Evolutionary conservation across 306 rosid genomes (phyloP).

Genomic region (Quercus parvula): DNA sequence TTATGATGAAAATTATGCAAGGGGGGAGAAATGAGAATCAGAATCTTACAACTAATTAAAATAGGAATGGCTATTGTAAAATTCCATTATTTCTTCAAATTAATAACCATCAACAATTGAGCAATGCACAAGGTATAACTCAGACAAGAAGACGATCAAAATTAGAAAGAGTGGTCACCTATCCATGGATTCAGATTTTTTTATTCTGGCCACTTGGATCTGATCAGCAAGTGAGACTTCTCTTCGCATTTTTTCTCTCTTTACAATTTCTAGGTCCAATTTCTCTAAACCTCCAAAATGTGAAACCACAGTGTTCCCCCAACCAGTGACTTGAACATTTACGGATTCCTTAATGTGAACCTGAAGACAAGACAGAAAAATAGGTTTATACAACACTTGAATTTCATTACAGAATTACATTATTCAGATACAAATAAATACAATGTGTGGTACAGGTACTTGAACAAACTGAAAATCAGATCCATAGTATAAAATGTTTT

Average conservation of each 20-base stretch:
- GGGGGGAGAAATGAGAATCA: background rate
- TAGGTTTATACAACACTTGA: background rate
- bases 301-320: constrained; percentile 26
- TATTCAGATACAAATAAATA: background rate
- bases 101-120: too few species aligned
- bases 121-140: background rate
- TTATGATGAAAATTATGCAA: background rate
- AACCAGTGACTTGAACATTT: constrained; percentile 26
- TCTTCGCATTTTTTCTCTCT: constrained; percentile 47
- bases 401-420: background rate
- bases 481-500: background rate
- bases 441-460: background rate
- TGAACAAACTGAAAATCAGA: background rate
- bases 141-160: background rate
- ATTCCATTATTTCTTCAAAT: too few species aligned
- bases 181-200: constrained; percentile 36
- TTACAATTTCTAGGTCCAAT: constrained; percentile 67
- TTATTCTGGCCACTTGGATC: constrained; percentile 60
- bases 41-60: background rate
- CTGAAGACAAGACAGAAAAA: constrained; percentile 36
- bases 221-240: constrained; percentile 74
- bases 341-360: constrained; percentile 34
- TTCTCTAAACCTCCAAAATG: constrained; percentile 39
- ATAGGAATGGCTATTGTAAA: background rate
- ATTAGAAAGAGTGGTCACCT: constrained; percentile 5